Percentiles rank a stretch among this genome's conserved stretches.
Conservation (phyloP, 2,329 filamentous ascomycete genomes). For the Podosphaera xanthii region DNA sequence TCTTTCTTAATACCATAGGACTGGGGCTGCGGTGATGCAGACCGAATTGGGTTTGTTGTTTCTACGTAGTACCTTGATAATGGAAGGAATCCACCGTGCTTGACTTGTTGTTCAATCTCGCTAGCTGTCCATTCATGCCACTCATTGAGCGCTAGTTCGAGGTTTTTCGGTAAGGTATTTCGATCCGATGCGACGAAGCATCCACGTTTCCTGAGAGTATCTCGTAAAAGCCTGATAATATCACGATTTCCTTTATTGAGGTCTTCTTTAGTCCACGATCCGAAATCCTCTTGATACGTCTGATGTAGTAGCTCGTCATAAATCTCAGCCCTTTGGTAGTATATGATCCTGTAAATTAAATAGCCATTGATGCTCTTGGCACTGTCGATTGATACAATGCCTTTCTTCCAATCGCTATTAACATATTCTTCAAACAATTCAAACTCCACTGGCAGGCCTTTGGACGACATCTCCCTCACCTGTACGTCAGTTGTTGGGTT, state of each 20-base stretch:
- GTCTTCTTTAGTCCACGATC: not conserved
- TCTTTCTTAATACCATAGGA: not conserved
- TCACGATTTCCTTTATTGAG: not conserved
- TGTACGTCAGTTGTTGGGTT: not conserved
- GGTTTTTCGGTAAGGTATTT: not conserved
- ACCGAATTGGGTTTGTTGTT: not conserved
- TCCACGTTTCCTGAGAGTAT: not conserved
- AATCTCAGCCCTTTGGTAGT: too few species aligned
- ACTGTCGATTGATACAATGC: too few species aligned
- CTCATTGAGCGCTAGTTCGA: not conserved
- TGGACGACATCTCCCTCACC: not conserved
- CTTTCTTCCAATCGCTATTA: too few species aligned
- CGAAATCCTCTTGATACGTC: not conserved
- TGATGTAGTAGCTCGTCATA: not conserved
- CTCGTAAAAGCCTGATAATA: not conserved
- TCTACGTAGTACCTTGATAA: not conserved
- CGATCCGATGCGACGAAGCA: not conserved
- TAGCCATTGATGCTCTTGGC: too few species aligned
- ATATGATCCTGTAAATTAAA: too few species aligned
- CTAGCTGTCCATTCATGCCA: not conserved
- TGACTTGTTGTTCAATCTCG: not conserved
- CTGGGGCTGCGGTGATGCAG: not conserved
- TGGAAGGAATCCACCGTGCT: not conserved
- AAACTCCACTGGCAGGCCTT: not conserved
- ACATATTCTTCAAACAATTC: too few species aligned